Conservation (phyloP, 2,329 filamentous ascomycete species). For the Ceratocystiopsis sp. region DNA sequence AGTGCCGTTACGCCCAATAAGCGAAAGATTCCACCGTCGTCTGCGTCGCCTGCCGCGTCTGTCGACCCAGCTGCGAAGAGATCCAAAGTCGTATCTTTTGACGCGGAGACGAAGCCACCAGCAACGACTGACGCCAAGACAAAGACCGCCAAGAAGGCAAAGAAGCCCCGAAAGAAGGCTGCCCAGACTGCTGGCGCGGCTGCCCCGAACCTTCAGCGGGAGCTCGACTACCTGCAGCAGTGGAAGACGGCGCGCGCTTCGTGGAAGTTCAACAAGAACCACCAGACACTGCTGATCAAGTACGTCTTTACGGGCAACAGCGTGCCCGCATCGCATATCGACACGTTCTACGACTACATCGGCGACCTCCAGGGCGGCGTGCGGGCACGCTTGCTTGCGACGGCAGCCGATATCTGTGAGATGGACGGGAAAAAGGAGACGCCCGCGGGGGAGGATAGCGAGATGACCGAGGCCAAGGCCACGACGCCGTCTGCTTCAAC, state of each 20-base stretch:
- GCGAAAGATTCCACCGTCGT: slow-evolving; percentile 7
- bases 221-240: slow-evolving; percentile 59
- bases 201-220: slow-evolving; percentile 32
- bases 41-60: slow-evolving; percentile 1
- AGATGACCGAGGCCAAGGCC: slow-evolving; percentile 12
- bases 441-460: slow-evolving; percentile 26
- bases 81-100: slow-evolving; percentile 34
- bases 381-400: slow-evolving; percentile 50
- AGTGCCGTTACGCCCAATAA: slow-evolving; percentile 3
- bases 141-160: slow-evolving; percentile 7
- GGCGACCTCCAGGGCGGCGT: slow-evolving; percentile 60
- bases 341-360: slow-evolving; percentile 60
- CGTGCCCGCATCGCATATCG: slow-evolving; percentile 53
- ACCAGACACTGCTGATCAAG: slow-evolving; percentile 72
- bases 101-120: slow-evolving; percentile 16
- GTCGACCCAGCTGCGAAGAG: slow-evolving; percentile 10
- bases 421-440: slow-evolving; percentile 33
- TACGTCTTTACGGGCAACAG: slow-evolving; percentile 49
- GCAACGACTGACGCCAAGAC: background rate
- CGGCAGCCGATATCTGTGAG: slow-evolving; percentile 44
- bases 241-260: slow-evolving; percentile 52
- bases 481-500: background rate
- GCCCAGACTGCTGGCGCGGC: slow-evolving; percentile 8
- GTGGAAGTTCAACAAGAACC: slow-evolving; percentile 97
- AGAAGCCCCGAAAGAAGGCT: slow-evolving; percentile 17